phyloP scores from a whole-genome alignment of 352 stramenopile genomes.

The Pythium periplocum region DNA sequence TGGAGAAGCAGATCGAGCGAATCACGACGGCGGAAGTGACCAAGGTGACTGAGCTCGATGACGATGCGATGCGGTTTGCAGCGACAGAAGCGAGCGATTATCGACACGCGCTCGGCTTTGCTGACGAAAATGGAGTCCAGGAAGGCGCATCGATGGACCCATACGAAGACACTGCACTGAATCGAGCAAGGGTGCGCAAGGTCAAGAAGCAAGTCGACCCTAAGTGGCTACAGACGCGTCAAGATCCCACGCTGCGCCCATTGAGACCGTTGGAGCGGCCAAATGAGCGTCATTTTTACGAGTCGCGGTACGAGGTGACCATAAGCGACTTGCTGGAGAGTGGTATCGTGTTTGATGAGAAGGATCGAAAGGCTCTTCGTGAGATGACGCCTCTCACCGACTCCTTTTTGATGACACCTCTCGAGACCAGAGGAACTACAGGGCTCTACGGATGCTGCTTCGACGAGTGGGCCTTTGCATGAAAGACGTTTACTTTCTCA shows the following conservation, averaged over 20 bases:
- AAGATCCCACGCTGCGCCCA: constrained; percentile 46
- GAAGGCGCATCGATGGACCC: no score
- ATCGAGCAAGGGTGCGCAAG: constrained; percentile 45
- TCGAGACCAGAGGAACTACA: constrained; percentile 34
- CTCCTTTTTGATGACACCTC: constrained; percentile 10
- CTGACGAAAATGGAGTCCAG: no score
- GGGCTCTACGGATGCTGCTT: constrained; percentile 53
- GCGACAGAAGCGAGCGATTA: constrained; percentile 44
- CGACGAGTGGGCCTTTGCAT: constrained; percentile 26
- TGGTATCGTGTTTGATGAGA: constrained; percentile 38
- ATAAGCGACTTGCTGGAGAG: constrained; percentile 30
- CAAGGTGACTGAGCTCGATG: constrained; percentile 14
- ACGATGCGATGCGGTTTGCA: constrained; percentile 33
- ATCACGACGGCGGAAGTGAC: constrained; percentile 5
- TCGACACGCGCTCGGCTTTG: constrained; percentile 15
- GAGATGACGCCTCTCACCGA: background rate
- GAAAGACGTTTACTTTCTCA: background rate
- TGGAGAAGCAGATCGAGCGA: constrained; percentile 27
- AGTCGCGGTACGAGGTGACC: constrained; percentile 31
- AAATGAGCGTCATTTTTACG: constrained; percentile 43
- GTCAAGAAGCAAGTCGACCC: constrained; percentile 63
- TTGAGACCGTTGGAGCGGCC: constrained; percentile 35
- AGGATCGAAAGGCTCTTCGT: constrained; percentile 4
- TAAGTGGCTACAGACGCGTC: constrained; percentile 50
- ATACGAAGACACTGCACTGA: constrained; percentile 22